Conservation (phyloP, 2,329 filamentous ascomycete species). For the Ophiostoma sp. region DNA sequence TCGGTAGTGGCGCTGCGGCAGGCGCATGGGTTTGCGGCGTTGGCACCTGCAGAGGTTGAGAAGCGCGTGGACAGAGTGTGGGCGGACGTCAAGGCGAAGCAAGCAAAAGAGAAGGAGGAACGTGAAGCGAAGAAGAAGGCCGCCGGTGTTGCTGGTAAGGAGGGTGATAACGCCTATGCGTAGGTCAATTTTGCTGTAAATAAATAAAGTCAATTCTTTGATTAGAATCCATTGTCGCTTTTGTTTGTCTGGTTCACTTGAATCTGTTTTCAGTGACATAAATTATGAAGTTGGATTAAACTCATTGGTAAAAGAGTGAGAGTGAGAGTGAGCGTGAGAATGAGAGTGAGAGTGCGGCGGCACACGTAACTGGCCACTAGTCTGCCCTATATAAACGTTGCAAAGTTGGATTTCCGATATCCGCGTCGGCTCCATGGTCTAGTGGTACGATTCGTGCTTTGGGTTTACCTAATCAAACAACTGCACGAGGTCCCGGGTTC, state of each 20-base stretch:
- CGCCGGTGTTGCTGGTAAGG: neutral
- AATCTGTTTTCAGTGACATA: too few relatives aligned
- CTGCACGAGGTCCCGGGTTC: constrained; percentile 33
- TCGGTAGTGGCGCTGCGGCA: constrained; percentile 25
- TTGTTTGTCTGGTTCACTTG: too few relatives aligned
- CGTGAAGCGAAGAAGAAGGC: neutral
- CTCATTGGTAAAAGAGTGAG: too few relatives aligned
- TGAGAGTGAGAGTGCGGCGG: too few relatives aligned
- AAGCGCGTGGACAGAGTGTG: constrained; percentile 21
- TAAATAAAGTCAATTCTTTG: too few relatives aligned
- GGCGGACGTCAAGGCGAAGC: constrained; percentile 7
- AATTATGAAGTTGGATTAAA: too few relatives aligned
- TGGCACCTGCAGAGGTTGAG: neutral
- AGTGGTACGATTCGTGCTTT: constrained; percentile 33
- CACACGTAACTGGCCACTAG: neutral
- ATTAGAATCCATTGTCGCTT: too few relatives aligned
- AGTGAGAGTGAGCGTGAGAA: too few relatives aligned
- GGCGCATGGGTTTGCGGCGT: constrained; percentile 25
- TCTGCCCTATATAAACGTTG: neutral
- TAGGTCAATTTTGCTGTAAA: neutral
- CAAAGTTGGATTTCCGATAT: neutral
- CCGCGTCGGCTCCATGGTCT: constrained; percentile 28
- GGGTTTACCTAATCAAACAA: constrained; percentile 27
- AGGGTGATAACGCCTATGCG: neutral
- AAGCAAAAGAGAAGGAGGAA: neutral